Percentiles rank a stretch among this genome's conserved stretches.
Evolutionary conservation across 2,329 filamentous ascomycete genomes (phyloP).

Genomic region (Rugonectria rugulosa): DNA sequence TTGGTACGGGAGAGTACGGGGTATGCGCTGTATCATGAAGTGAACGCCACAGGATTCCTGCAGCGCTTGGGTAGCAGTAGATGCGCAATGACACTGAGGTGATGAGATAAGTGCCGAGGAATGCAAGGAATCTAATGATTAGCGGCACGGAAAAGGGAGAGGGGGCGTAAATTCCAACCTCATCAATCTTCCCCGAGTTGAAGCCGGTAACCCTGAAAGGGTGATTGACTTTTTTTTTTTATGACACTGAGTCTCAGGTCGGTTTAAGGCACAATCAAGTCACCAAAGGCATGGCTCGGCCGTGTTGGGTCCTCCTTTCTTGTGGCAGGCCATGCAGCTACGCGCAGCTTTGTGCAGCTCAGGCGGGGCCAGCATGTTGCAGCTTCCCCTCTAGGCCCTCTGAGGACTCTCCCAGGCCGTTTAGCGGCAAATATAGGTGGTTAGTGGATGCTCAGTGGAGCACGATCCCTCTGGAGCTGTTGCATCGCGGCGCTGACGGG

Average conservation of each 20-base stretch:
- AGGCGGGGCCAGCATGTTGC: constrained; percentile 6
- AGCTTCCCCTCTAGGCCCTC: not conserved
- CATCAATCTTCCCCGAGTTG: constrained; percentile 19
- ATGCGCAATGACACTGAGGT: constrained; percentile 21
- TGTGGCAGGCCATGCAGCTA: constrained; percentile 15
- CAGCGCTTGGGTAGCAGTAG: constrained; percentile 4
- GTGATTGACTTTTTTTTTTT: constrained; percentile 30
- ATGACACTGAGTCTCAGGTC: constrained; percentile 26
- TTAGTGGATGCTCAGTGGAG: constrained; percentile 15
- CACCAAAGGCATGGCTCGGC: constrained; percentile 17
- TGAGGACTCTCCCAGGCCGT: not conserved
- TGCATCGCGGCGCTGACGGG: constrained; percentile 20
- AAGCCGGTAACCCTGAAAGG: constrained; percentile 22
- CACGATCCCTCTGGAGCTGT: constrained; percentile 11
- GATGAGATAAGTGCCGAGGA: constrained; percentile 25
- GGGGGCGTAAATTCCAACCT: constrained; percentile 20
- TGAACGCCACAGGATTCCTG: constrained; percentile 16
- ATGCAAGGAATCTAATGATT: constrained; percentile 29
- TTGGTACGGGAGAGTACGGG: not conserved
- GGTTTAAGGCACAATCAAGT: constrained; percentile 14
- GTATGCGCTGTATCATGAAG: constrained; percentile 13
- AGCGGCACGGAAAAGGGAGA: constrained; percentile 21
- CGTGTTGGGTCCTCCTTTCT: constrained; percentile 24
- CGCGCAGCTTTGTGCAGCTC: constrained; percentile 1
- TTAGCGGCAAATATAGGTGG: not conserved